phyloP scores from a whole-genome alignment of 148 eudicot genomes.

The Rheum nobile region DNA sequence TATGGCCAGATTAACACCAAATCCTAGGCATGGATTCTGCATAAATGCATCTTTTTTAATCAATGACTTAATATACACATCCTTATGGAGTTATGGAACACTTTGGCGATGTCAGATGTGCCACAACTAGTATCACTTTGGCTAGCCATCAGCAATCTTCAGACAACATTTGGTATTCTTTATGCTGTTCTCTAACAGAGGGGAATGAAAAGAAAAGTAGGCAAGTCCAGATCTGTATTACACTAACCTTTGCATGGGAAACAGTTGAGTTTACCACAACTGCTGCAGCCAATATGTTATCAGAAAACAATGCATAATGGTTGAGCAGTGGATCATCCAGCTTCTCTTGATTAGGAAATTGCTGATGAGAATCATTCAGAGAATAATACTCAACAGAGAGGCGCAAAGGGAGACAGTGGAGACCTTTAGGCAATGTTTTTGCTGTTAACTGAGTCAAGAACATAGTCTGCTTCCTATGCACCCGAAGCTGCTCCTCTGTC shows the following conservation, averaged over 20 bases:
- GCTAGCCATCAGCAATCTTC: neutral
- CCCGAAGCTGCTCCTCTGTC: slow-evolving; percentile 87
- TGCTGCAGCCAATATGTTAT: slow-evolving; percentile 84
- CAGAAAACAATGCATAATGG: slow-evolving; percentile 92
- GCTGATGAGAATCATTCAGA: slow-evolving; percentile 50
- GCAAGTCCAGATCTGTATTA: neutral
- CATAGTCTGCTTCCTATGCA: slow-evolving; percentile 78
- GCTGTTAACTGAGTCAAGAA: slow-evolving; percentile 90
- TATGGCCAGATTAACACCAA: neutral
- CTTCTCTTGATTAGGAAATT: slow-evolving; percentile 56
- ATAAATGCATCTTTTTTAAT: neutral
- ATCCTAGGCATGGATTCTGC: neutral
- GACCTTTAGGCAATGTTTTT: slow-evolving; percentile 94
- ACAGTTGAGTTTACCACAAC: slow-evolving; percentile 91
- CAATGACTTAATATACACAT: neutral
- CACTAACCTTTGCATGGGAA: slow-evolving; percentile 66
- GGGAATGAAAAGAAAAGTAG: neutral
- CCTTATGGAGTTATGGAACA: neutral
- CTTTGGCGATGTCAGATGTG: neutral
- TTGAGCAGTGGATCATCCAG: slow-evolving; percentile 56
- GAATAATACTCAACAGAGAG: slow-evolving; percentile 73
- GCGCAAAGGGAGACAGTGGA: slow-evolving; percentile 93
- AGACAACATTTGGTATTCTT: neutral
- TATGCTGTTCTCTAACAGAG: neutral
- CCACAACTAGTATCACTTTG: neutral